phyloP scores from a whole-genome alignment of 2,329 filamentous ascomycete genomes.

The Fusarium paranaense region DNA sequence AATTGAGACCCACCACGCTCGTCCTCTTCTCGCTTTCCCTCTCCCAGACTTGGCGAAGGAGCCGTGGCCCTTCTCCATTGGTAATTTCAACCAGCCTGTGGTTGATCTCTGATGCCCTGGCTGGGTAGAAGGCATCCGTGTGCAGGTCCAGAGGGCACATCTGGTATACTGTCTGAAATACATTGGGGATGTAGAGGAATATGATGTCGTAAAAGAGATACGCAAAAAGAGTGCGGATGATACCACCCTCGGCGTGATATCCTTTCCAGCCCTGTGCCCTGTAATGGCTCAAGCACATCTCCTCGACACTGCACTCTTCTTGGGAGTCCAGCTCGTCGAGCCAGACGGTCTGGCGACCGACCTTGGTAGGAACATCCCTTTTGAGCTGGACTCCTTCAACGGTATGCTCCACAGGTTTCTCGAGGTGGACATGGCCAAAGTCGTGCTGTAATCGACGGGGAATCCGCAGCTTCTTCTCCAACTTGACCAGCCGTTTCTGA shows the following conservation, averaged over 20 bases:
- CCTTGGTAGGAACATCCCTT: slow-evolving; percentile 61
- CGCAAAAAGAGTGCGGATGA: slow-evolving; percentile 89
- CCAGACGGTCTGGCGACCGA: slow-evolving; percentile 76
- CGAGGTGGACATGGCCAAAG: slow-evolving; percentile 86
- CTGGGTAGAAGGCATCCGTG: slow-evolving; percentile 91
- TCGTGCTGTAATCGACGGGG: slow-evolving; percentile 90
- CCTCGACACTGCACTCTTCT: slow-evolving; percentile 88
- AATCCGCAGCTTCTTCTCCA: slow-evolving; percentile 86
- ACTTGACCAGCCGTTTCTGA: slow-evolving; percentile 91
- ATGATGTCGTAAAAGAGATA: slow-evolving; percentile 95
- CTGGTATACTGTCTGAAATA: slow-evolving; percentile 96
- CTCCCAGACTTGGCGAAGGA: slow-evolving; percentile 77
- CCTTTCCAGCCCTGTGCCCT: slow-evolving; percentile 89
- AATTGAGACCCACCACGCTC: slow-evolving; percentile 91
- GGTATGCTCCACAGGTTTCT: slow-evolving; percentile 78
- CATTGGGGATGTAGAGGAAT: slow-evolving; percentile 93
- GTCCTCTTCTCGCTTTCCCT: slow-evolving; percentile 77
- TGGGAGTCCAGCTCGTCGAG: slow-evolving; percentile 78
- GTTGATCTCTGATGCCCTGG: slow-evolving; percentile 90
- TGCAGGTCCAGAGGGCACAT: slow-evolving; percentile 93
- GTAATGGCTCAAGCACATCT: slow-evolving; percentile 92
- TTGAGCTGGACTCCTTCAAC: slow-evolving; percentile 84
- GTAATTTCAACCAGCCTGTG: slow-evolving; percentile 85
- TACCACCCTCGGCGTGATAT: slow-evolving; percentile 92
- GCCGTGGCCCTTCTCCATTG: slow-evolving; percentile 78